Evolutionary conservation across 2,329 filamentous ascomycete genomes (phyloP).

Genomic region (Colletotrichum simmondsii): DNA sequence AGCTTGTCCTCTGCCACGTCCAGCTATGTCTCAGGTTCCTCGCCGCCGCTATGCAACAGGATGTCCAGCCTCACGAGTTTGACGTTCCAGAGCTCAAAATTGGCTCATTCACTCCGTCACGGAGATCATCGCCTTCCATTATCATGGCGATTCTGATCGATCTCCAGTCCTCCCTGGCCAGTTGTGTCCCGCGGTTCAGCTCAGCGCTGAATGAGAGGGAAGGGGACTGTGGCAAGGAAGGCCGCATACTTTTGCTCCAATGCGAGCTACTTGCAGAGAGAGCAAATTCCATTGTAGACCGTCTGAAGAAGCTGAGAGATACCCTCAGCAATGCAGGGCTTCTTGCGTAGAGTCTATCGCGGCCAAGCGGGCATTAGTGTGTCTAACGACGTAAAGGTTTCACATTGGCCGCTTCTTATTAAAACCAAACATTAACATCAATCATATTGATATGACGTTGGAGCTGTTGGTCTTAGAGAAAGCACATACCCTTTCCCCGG

Average conservation of each 20-base stretch:
- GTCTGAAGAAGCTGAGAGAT: conserved; percentile 29
- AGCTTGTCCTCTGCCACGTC: conserved; percentile 44
- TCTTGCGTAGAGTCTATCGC: not conserved
- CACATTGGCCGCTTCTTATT: not conserved
- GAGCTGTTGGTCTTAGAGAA: not conserved
- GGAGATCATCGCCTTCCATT: conserved; percentile 45
- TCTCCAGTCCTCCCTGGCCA: conserved; percentile 40
- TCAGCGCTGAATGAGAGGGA: not conserved
- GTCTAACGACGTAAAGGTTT: not conserved
- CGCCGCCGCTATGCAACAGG: conserved; percentile 37
- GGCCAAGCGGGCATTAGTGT: not conserved
- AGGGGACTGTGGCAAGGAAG: conserved; percentile 24
- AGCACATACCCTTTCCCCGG: not conserved
- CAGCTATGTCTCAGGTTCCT: conserved; percentile 45
- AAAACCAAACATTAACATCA: not conserved
- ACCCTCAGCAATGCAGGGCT: conserved; percentile 1
- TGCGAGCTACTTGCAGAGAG: conserved; percentile 41
- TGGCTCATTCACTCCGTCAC: conserved; percentile 49
- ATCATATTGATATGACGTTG: not conserved
- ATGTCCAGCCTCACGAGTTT: conserved; percentile 43
- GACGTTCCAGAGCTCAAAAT: conserved; percentile 53
- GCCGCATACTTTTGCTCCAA: conserved; percentile 39
- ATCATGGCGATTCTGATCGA: conserved; percentile 46
- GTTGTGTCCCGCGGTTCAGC: not conserved
- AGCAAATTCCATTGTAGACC: conserved; percentile 35